Percentiles rank a stretch among this genome's conserved stretches.
Evolutionary conservation across 129 eudicot genomes (phyloP).

Genomic region (Cynara cardunculus): DNA sequence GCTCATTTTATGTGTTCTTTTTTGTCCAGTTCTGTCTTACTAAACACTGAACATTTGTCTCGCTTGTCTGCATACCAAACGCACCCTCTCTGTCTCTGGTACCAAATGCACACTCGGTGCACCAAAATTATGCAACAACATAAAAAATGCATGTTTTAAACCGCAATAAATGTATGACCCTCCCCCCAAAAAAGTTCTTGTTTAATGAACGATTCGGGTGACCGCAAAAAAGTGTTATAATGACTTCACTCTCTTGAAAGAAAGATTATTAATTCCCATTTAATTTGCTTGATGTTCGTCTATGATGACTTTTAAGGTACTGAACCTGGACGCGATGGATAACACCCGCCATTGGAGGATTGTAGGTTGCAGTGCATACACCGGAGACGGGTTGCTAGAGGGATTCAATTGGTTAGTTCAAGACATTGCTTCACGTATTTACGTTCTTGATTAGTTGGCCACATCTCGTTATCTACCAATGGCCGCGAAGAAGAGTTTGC

Average conservation of each 20-base stretch:
- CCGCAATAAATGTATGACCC: neutral
- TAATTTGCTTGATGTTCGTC: neutral
- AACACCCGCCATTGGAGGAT: conserved; percentile 88
- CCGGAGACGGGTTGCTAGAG: conserved; percentile 92
- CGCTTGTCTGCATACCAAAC: too few species aligned
- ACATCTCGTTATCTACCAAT: neutral
- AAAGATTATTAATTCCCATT: neutral
- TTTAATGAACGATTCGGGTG: neutral
- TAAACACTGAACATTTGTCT: too few species aligned
- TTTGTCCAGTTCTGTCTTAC: too few species aligned
- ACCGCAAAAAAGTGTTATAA: neutral
- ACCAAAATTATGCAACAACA: neutral
- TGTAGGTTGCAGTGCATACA: conserved; percentile 92
- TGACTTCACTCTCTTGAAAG: neutral
- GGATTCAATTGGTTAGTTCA: conserved; percentile 99
- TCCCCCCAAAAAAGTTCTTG: neutral
- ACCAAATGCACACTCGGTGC: neutral
- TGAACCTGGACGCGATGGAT: conserved; percentile 83
- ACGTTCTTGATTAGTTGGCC: conserved; percentile 65
- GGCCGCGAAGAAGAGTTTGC: neutral
- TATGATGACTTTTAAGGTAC: conserved; percentile 43
- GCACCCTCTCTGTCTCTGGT: too few species aligned
- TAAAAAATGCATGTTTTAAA: neutral
- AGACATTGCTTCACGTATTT: conserved; percentile 92
- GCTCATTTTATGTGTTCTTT: too few species aligned